Percentiles rank a stretch among this genome's conserved stretches.
phyloP scores from a whole-genome alignment of 2,329 filamentous ascomycete species.

The Chaetomium strumarium region DNA sequence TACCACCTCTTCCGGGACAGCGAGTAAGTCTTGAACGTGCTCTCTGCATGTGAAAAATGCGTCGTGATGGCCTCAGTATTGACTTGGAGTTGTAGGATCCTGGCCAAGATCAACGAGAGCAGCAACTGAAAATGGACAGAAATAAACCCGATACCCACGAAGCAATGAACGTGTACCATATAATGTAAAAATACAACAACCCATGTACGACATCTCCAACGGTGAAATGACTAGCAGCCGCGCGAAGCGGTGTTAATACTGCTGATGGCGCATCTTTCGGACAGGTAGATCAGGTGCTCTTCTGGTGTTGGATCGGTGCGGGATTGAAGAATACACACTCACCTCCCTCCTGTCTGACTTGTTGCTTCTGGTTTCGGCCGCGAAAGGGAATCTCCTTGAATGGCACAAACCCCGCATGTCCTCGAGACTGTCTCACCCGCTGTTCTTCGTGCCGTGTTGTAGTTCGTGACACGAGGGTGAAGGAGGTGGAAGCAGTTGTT shows the following conservation, averaged over 20 bases:
- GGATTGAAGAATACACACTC: conserved; percentile 5
- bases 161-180: conserved; percentile 24
- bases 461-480: no score
- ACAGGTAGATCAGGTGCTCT: neutral
- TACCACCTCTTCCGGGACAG: conserved; percentile 93
- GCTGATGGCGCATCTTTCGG: neutral
- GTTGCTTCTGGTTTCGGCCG: neutral
- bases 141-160: conserved; percentile 25
- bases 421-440: no score
- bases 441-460: no score
- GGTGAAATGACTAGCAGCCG: neutral
- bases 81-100: conserved; percentile 56
- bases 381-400: no score
- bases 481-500: no score
- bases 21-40: conserved; percentile 63
- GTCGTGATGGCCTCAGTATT: conserved; percentile 8
- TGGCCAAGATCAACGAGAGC: conserved; percentile 99
- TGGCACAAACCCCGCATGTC: no score
- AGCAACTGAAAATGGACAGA: conserved; percentile 43
- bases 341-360: conserved; percentile 8
- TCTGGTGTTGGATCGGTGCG: neutral
- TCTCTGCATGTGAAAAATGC: neutral
- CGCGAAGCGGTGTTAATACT: conserved; percentile 18
- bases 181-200: conserved; percentile 27
- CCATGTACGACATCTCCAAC: conserved; percentile 13